Base-by-base conservation (phyloP, 352 stramenopile species). In the Phytophthora litchii region DNA sequence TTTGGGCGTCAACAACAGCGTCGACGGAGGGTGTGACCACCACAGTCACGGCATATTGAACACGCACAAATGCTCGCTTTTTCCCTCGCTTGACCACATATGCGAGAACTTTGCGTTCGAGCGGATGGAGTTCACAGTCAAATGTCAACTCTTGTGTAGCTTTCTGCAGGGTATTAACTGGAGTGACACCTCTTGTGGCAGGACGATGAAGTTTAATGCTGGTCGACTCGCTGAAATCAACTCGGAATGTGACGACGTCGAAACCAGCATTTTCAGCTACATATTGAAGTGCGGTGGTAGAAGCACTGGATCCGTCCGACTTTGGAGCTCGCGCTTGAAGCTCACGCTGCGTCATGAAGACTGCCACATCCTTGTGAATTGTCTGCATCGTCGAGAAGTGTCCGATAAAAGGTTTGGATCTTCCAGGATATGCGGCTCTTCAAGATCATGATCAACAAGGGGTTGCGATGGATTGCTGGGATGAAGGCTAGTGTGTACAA, bases 41-140 rank as follows among this genome's bases (percentile, higher is more conserved):
- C 4, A 23, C 19, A 40, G 23, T 38, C 25, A 71, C 35, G 3
- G 45, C 10, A 52, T 81, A 88, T 4, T 73, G 51, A 16, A 82
- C 78, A 19, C 72, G 72, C 35, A 88, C 77, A 54, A 76, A 76
- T 9, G 76, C 78, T 13, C 74, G 67, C 17, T 72, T 64, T 0
- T 43, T 37, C 0, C 36, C 31, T 17, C 16, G 49, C 23, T 70
- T 79, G 13, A 68, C 17, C 8, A 83, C 64, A 14, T 70, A 46
- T n/a, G 62, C 64, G n/a, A 79, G 29, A 20, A 67, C 49, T 4
- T 54, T 60, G 0, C 72, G 58, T 54, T 83, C 72, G 23, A 87
- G 64, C 11, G 79, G 76, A 10, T 46, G 40, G 14, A 86, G 58
- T 2, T 48, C 36, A 25, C 65, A 69, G 3, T 72, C 56, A 27